These are phyloP conservation scores for Clonostachys rosea DNA, from an alignment of 2,329 filamentous ascomycete genomes.

Conservation along the genomic window DNA sequence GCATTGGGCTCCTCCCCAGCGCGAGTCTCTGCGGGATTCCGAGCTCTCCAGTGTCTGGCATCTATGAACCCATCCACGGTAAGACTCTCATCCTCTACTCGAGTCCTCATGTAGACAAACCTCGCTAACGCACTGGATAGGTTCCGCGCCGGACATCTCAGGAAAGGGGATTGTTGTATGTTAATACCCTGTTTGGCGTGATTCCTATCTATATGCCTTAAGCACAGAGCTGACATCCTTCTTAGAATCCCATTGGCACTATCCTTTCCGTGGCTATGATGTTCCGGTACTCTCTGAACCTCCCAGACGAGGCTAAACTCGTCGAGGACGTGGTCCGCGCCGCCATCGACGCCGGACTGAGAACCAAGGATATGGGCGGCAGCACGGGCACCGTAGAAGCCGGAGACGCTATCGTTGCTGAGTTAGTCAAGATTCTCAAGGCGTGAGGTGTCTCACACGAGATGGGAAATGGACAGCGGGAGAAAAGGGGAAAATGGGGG, in stretches of 20 bases:
- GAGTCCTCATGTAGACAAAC: conserved; percentile 2
- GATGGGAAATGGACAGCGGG: not conserved
- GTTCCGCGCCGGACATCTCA: conserved; percentile 89
- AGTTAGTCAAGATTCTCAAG: conserved; percentile 6
- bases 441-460: not conserved
- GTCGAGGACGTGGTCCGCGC: conserved; percentile 78
- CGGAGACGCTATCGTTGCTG: conserved; percentile 67
- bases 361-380: conserved; percentile 84
- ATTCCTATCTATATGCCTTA: conserved; percentile 3
- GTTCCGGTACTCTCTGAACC: conserved; percentile 84
- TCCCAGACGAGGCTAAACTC: conserved; percentile 70
- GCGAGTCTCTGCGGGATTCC: conserved; percentile 14
- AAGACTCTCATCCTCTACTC: conserved; percentile 5
- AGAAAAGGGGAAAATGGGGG: not conserved
- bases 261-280: conserved; percentile 94
- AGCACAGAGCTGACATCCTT: conserved; percentile 5
- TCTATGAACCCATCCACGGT: conserved; percentile 14
- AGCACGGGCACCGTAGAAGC: conserved; percentile 64
- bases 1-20: conserved; percentile 13
- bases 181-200: not conserved
- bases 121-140: conserved; percentile 28
- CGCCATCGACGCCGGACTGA: conserved; percentile 73
- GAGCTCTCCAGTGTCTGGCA: conserved; percentile 7
- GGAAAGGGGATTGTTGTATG: conserved; percentile 38
- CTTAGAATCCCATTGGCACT: conserved; percentile 67